Base-by-base conservation (phyloP, 2,329 filamentous ascomycete species). In the Thielaviopsis cerberus region DNA sequence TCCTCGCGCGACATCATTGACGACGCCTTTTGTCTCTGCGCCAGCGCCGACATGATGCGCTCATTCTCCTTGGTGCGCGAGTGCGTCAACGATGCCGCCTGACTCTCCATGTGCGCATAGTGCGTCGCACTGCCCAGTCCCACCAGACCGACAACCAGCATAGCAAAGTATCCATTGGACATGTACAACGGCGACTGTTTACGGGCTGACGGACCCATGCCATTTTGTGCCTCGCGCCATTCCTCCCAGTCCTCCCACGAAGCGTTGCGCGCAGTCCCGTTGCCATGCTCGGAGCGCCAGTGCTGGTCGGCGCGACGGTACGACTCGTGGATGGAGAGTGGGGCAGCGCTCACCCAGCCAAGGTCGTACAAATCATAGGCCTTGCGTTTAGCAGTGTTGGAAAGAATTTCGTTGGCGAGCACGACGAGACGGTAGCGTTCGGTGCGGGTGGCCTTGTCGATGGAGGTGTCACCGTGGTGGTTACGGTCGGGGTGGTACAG, bases 161-260 rank as follows among this genome's bases (percentile, higher is more conserved):
- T 73, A 7, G 84, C 79, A 66, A 97, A 97, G 13, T 82, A 77
- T 50, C 82, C 80, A 66, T 95, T 94, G 60, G 85, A 86, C 71
- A 91, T 82, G 69, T 82, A 86, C 56, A 82, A 64, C 0, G 78
- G 77, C 62, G 76, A 71, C 64, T 80, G 78, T 62, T 70, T 72
- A 62, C 68, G 23, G 6, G 24, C 6, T 1, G 23, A 26, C 27
- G 26, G 13, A 24, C 37, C 20, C 15, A 26, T 68, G 64, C 74
- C 72, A 54, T 74, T 69, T 66, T 74, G 69, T 68, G 75, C 69
- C 34, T 80, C 74, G 64, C 86, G 78, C 83, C 85, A 94, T 51
- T 76, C 77, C 72, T 95, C 88, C 90, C 90, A 96, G 68, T 98
- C 92, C 68, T 98, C 92, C 92, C 92, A 98, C 0, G 92, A 97